A percentile compares a stretch with the other conserved stretches of the same genome.
Conservation (phyloP, 768 basidiomycete species). For the Psilocybe cubensis region DNA sequence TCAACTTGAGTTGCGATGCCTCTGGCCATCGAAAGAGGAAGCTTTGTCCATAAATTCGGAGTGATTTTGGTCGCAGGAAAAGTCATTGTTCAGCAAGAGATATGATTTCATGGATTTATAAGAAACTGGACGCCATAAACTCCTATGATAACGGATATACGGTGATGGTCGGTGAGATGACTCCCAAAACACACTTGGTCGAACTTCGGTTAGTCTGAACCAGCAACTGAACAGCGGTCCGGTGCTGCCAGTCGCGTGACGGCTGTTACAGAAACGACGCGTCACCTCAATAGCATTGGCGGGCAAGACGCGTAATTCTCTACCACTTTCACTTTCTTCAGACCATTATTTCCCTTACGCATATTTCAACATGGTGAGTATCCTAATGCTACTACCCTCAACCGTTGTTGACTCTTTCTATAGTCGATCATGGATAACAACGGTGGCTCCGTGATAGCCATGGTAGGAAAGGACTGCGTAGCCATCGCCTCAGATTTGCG, state of each 20-base stretch:
- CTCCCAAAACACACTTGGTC: neutral
- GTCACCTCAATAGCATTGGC: conserved; percentile 35
- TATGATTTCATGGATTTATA: neutral
- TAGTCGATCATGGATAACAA: conserved; percentile 93
- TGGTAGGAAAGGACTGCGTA: conserved; percentile 98
- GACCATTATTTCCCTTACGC: conserved; percentile 13
- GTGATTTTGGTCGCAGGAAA: neutral
- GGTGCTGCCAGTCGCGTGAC: conserved; percentile 28
- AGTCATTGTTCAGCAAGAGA: neutral
- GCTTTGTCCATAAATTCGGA: neutral
- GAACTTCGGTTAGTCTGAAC: neutral
- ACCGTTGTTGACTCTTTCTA: conserved; percentile 14
- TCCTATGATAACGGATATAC: neutral
- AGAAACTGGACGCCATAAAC: neutral
- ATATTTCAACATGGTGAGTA: conserved; percentile 43
- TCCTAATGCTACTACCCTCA: neutral
- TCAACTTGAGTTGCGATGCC: neutral
- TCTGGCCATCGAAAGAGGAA: neutral
- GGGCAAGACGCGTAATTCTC: conserved; percentile 35
- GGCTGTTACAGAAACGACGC: conserved; percentile 37
- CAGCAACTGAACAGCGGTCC: conserved; percentile 5
- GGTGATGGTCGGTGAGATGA: neutral
- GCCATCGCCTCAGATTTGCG: conserved; percentile 97
- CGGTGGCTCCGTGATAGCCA: conserved; percentile 98
- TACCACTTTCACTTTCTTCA: conserved; percentile 7